Conservation (phyloP, 352 stramenopile genomes). For the Thraustochytrium striatum region DNA sequence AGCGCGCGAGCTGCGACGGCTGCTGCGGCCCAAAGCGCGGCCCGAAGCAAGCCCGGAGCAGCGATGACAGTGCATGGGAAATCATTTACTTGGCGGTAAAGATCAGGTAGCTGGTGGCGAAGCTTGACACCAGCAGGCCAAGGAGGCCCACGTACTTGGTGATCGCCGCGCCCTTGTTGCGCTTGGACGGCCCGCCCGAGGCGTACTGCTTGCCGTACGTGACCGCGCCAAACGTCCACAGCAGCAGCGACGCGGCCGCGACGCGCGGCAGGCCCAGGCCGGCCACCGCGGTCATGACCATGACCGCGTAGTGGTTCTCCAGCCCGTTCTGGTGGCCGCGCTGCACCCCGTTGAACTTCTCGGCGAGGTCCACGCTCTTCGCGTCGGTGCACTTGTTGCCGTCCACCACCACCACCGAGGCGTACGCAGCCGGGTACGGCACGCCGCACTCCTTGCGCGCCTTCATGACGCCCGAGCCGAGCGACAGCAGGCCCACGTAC, state of each 20-base stretch:
- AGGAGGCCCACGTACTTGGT: conserved; percentile 63
- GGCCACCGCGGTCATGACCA: conserved; percentile 57
- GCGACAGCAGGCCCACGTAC: conserved; percentile 3
- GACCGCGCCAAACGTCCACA: conserved; percentile 56
- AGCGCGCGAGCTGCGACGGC: background rate
- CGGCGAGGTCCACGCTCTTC: conserved; percentile 59
- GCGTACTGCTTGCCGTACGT: conserved; percentile 60
- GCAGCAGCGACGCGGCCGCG: conserved; percentile 50
- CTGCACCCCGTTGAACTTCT: conserved; percentile 65
- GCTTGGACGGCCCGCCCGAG: conserved; percentile 57
- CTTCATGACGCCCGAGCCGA: conserved; percentile 58
- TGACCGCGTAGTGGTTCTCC: conserved; percentile 52
- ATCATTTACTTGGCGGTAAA: conserved; percentile 2
- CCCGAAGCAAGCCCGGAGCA: too few species aligned
- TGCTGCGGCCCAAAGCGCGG: background rate
- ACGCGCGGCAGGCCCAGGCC: conserved; percentile 54
- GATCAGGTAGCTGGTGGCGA: background rate
- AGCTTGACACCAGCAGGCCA: conserved; percentile 47
- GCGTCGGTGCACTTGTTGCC: conserved; percentile 49
- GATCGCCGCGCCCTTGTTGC: conserved; percentile 59
- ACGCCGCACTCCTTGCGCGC: conserved; percentile 58
- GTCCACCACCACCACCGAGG: conserved; percentile 34
- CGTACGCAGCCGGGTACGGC: conserved; percentile 63
- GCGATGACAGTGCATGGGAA: too few species aligned
- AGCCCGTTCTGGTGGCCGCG: conserved; percentile 61